These are phyloP conservation scores for Penicillium coprophilum DNA, from an alignment of 495 filamentous ascomycete species.

Conservation along the genomic window DNA sequence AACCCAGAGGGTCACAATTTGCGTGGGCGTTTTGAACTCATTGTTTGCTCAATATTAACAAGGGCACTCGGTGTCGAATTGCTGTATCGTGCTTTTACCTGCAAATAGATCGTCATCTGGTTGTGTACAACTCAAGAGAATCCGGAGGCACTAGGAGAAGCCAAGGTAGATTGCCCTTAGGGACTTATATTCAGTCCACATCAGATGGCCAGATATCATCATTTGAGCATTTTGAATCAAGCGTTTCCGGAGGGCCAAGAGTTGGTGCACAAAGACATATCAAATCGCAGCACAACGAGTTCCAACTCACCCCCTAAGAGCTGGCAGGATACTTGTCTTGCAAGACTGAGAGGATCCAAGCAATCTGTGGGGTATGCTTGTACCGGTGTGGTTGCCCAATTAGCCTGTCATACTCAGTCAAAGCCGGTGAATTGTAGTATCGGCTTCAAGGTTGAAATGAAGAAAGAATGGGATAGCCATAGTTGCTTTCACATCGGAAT, in stretches of 20 bases:
- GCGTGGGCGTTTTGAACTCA: too few species aligned
- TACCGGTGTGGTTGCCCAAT: not conserved
- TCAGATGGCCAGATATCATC: slow-evolving; percentile 7
- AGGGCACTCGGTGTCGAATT: too few species aligned
- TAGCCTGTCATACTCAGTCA: not conserved
- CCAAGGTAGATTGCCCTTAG: not conserved
- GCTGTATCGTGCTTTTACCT: not conserved
- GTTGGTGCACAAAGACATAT: not conserved
- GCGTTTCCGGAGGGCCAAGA: not conserved
- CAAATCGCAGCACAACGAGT: too few species aligned
- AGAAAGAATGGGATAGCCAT: not conserved
- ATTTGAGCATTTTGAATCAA: not conserved
- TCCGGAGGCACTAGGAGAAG: too few species aligned
- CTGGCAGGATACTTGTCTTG: not conserved
- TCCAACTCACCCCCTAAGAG: not conserved
- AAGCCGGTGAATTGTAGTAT: not conserved
- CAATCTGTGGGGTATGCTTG: not conserved
- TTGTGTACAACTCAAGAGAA: not conserved
- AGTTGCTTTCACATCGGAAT: not conserved
- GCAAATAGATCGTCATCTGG: not conserved
- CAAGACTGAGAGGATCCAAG: not conserved
- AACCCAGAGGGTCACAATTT: too few species aligned
- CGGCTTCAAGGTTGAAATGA: not conserved
- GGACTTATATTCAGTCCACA: not conserved
- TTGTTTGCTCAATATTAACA: too few species aligned